Evolutionary conservation across 306 rosid species (phyloP).

Genomic region (Purshia tridentata): DNA sequence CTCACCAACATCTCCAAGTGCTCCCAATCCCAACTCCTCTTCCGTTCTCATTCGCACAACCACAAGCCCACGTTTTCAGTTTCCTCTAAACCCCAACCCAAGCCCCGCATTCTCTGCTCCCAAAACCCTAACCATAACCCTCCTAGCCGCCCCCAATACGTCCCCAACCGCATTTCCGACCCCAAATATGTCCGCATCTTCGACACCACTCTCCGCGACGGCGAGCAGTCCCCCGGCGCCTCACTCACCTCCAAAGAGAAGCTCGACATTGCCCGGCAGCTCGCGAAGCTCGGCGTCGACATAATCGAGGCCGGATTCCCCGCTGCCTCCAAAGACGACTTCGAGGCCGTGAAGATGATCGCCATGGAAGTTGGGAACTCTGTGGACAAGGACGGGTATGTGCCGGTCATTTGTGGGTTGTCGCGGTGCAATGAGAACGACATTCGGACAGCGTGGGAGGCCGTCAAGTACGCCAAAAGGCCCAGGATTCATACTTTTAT

Average conservation of each 20-base stretch:
- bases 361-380: constrained; percentile 78
- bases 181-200: constrained; percentile 77
- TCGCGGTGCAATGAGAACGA: constrained; percentile 84
- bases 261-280: constrained; percentile 82
- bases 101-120: constrained; percentile 5
- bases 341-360: constrained; percentile 70
- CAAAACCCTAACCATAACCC: constrained; percentile 3
- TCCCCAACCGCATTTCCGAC: constrained; percentile 81
- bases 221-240: constrained; percentile 99
- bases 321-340: constrained; percentile 78
- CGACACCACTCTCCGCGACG: constrained; percentile 98
- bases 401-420: constrained; percentile 87
- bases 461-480: constrained; percentile 74
- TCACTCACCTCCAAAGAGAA: constrained; percentile 88
- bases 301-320: constrained; percentile 95
- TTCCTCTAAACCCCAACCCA: constrained; percentile 4
- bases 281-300: constrained; percentile 84
- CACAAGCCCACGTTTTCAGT: constrained; percentile 6
- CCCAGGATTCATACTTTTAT: constrained; percentile 88
- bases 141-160: constrained; percentile 64
- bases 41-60: constrained; percentile 29
- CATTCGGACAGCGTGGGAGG: constrained; percentile 87
- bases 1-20: neutral
- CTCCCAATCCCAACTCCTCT: neutral
- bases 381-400: constrained; percentile 62